These are phyloP conservation scores for Entrophospora sp. DNA, from an alignment of 192 early-diverging fungal genomes.

Conservation along the genomic window DNA sequence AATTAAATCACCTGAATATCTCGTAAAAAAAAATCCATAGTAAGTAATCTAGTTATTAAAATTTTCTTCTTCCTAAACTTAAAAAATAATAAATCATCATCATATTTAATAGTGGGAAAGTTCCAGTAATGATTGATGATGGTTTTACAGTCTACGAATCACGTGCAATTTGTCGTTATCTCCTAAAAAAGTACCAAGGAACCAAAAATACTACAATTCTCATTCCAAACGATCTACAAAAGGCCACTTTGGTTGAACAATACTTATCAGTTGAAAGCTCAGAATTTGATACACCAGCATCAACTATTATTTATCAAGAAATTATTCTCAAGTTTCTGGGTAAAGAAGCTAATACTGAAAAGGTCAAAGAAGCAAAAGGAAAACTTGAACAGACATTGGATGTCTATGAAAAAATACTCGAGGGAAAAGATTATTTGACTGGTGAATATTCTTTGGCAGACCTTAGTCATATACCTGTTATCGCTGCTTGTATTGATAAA, in stretches of 20 bases:
- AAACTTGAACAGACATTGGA: neutral
- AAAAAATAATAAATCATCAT: too few species aligned
- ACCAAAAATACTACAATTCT: slow-evolving; percentile 20
- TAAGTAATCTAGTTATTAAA: neutral
- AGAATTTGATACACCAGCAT: neutral
- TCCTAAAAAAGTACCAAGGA: slow-evolving; percentile 22
- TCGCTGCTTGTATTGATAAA: too few species aligned
- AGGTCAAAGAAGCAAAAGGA: neutral
- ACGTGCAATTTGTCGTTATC: slow-evolving; percentile 32
- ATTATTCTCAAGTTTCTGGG: neutral
- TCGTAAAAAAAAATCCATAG: slow-evolving; percentile 29
- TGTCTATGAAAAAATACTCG: slow-evolving; percentile 20
- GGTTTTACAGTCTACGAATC: too few species aligned
- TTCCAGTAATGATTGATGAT: slow-evolving; percentile 35
- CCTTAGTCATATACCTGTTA: too few species aligned
- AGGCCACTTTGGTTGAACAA: slow-evolving; percentile 28
- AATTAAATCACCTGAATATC: slow-evolving; percentile 28
- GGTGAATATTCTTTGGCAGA: too few species aligned
- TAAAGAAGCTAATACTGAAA: slow-evolving; percentile 2
- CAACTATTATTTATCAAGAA: neutral
- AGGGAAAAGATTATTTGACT: too few species aligned
- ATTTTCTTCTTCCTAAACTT: neutral
- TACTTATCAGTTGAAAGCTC: slow-evolving; percentile 22
- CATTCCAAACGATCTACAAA: slow-evolving; percentile 22
- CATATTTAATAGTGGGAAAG: slow-evolving; percentile 17